Percentiles rank a stretch among this genome's conserved stretches.
Evolutionary conservation across 2,329 filamentous ascomycete genomes (phyloP).

Genomic region (Calonectria pteridis): DNA sequence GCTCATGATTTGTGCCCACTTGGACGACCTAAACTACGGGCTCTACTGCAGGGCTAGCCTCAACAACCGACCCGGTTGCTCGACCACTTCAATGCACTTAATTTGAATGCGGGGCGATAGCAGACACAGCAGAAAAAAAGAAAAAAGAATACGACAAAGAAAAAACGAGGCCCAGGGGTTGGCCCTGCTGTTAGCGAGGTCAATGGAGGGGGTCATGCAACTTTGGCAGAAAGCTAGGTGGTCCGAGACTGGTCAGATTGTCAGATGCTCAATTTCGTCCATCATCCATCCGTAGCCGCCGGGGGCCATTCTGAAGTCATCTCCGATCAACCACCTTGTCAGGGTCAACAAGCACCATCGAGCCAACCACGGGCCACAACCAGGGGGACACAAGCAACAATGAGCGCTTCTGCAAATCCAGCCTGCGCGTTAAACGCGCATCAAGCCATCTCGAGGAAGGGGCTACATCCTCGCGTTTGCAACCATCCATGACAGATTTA

Average conservation of each 20-base stretch:
- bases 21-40: conserved; percentile 13
- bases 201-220: conserved; percentile 11
- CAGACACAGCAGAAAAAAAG: not conserved
- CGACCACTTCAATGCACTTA: conserved; percentile 13
- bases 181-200: conserved; percentile 9
- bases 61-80: not conserved
- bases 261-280: not conserved
- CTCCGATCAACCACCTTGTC: conserved; percentile 15
- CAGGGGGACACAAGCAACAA: conserved; percentile 6
- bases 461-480: conserved; percentile 13
- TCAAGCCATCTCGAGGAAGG: conserved; percentile 3
- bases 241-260: conserved; percentile 11
- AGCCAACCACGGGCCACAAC: conserved; percentile 20
- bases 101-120: conserved; percentile 23
- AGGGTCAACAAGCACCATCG: not conserved
- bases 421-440: conserved; percentile 26
- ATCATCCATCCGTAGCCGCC: conserved; percentile 20
- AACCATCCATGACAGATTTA: conserved; percentile 15
- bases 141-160: not conserved
- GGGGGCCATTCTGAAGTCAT: not conserved
- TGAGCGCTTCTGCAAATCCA: conserved; percentile 10
- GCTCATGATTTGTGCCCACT: conserved; percentile 17
- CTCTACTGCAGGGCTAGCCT: conserved; percentile 27
- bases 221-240: conserved; percentile 4
- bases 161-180: conserved; percentile 19